Base-by-base conservation (phyloP, 257 asterid species). In the Leonotis leonurus region DNA sequence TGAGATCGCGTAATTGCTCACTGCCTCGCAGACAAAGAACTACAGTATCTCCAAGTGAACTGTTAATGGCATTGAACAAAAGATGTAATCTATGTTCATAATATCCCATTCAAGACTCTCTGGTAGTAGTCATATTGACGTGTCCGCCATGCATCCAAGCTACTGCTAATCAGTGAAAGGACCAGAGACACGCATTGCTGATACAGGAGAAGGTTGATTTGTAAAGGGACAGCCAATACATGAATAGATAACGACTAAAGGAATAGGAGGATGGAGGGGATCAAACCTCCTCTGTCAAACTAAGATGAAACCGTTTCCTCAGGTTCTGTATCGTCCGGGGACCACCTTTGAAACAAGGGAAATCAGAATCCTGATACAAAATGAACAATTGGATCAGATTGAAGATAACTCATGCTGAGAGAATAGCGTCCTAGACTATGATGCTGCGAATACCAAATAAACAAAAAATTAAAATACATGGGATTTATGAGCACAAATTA, bases 141-240 rank as follows among this genome's bases (percentile, higher is more conserved):
- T 41, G 99, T 93, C 55, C 99, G 79, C 99, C 99, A 93, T 6
- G 99, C 97, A 75, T 93, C 99, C 93, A 93, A 81, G 80, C 99
- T 93, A 74, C 97, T 93, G 85, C 99, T 93, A 60, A 93, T 93
- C 68, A 93, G 83, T 52, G 99, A 93, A 69, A 93, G 97, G 73
- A 93, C 99, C 93, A 93, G 73, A 68, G 99, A 93, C 55, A 93
- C 99, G 61, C 99, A 93, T 89, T 93, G 99, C 99, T 93, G 99
- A 76, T 17, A 71, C 76, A 70, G 51, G 49, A 27, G 56, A 70
- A 24, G n/a, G n/a, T n/a, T n/a, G n/a, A n/a, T n/a, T n/a, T n/a
- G n/a, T n/a, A n/a, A n/a, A n/a, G n/a, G n/a, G n/a, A n/a, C 14
- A 35, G 54, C 37, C 37, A 41, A n/a, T 57, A 13, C 24, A 30